These are phyloP conservation scores for Gamarada debralockiae DNA, from an alignment of 495 filamentous ascomycete species.

Conservation along the genomic window DNA sequence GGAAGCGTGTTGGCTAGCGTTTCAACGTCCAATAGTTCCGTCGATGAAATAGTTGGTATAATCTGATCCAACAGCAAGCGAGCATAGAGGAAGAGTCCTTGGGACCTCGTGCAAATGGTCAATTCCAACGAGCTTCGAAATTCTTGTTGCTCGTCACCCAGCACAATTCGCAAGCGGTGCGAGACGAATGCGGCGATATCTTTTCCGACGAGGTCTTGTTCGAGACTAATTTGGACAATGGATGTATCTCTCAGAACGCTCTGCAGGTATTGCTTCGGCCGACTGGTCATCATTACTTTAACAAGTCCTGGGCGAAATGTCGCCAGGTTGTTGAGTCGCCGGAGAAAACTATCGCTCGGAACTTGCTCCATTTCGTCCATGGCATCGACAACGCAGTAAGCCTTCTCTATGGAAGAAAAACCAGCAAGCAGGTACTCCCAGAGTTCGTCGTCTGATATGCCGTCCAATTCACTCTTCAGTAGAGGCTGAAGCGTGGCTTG, in stretches of 20 bases:
- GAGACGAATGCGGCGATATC: slow-evolving; percentile 19
- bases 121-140: neutral
- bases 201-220: neutral
- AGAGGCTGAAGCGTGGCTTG: slow-evolving; percentile 30
- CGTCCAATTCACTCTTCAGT: slow-evolving; percentile 3
- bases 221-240: neutral
- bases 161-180: neutral
- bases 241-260: neutral
- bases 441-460: slow-evolving; percentile 8
- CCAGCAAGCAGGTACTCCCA: slow-evolving; percentile 28
- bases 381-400: slow-evolving; percentile 45
- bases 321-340: too few relatives aligned
- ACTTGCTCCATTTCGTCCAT: slow-evolving; percentile 39
- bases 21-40: neutral
- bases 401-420: slow-evolving; percentile 28
- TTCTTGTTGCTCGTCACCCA: neutral
- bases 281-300: slow-evolving; percentile 12
- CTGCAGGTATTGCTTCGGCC: slow-evolving; percentile 9
- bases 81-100: slow-evolving; percentile 47
- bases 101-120: slow-evolving; percentile 25
- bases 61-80: slow-evolving; percentile 30
- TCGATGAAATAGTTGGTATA: slow-evolving; percentile 14
- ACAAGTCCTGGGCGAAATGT: neutral
- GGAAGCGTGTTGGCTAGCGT: slow-evolving; percentile 32
- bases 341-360: slow-evolving; percentile 1